Percentiles rank a stretch among this genome's conserved stretches.
Conservation (phyloP, 306 rosid species). For the Sechiopsis laciniata region DNA sequence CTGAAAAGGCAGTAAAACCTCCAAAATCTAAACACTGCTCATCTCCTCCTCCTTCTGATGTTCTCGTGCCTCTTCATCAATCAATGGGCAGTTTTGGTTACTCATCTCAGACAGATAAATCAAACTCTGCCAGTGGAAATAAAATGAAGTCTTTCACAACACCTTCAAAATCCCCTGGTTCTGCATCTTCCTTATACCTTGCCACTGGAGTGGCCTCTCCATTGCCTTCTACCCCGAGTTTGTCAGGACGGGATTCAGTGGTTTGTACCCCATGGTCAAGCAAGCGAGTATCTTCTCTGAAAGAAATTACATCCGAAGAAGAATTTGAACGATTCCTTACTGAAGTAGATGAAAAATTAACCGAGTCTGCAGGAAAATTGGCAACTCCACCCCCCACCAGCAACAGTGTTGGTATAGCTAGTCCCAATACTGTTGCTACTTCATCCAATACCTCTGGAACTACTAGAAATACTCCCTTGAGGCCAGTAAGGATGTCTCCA, state of each 20-base stretch:
- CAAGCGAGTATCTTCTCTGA: constrained; percentile 49
- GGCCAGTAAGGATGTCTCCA: constrained; percentile 97
- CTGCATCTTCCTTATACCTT: constrained; percentile 56
- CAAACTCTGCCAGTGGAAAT: constrained; percentile 47
- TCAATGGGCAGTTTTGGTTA: constrained; percentile 44
- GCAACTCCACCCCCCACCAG: constrained; percentile 86
- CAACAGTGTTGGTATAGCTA: constrained; percentile 60
- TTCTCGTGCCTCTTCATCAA: constrained; percentile 91
- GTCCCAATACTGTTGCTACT: constrained; percentile 55
- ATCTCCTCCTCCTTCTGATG: constrained; percentile 45
- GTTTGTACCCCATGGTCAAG: constrained; percentile 74
- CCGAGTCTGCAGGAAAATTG: constrained; percentile 67
- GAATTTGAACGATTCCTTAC: constrained; percentile 71
- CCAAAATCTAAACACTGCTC: constrained; percentile 56
- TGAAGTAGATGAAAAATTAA: constrained; percentile 69
- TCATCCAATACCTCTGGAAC: constrained; percentile 74
- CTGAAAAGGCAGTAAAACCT: constrained; percentile 59
- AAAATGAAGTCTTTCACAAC: constrained; percentile 38
- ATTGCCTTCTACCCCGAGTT: constrained; percentile 38
- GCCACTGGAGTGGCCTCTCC: constrained; percentile 59
- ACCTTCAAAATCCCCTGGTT: constrained; percentile 56
- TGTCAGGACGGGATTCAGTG: constrained; percentile 46
- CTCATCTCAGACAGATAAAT: constrained; percentile 40
- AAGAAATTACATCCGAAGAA: constrained; percentile 79
- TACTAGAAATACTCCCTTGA: constrained; percentile 74